These are phyloP conservation scores for Lanmaoa pseudosensibilis DNA, from an alignment of 768 basidiomycete genomes.

Conservation along the genomic window DNA sequence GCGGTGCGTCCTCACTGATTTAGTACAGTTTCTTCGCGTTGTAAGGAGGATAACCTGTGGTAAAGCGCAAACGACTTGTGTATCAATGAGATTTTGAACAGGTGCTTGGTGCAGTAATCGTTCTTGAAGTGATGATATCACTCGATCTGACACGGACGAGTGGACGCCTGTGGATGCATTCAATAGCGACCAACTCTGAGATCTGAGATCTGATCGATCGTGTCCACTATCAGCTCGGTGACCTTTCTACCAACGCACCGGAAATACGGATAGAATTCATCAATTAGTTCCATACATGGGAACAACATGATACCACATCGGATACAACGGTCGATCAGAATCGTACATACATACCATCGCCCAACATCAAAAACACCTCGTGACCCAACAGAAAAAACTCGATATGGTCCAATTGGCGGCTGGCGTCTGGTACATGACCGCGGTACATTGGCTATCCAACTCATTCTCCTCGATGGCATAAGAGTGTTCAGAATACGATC, in stretches of 20 bases:
- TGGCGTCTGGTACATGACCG: neutral
- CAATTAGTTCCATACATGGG: neutral
- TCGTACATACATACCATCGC: conserved; percentile 5
- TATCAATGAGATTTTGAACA: neutral
- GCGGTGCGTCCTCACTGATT: neutral
- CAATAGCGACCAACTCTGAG: neutral
- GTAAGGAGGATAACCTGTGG: neutral
- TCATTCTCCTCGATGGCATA: neutral
- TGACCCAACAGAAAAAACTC: conserved; percentile 1
- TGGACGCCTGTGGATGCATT: neutral
- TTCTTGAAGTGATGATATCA: conserved; percentile 7
- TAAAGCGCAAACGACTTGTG: neutral
- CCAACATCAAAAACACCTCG: neutral
- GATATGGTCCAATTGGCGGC: conserved; percentile 3
- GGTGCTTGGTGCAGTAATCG: neutral
- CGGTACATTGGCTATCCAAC: neutral
- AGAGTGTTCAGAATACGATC: neutral
- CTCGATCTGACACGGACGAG: neutral
- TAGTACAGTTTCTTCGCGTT: neutral
- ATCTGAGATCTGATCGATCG: neutral
- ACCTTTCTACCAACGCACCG: neutral
- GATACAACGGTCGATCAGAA: conserved; percentile 6
- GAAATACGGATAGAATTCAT: neutral
- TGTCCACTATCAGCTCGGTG: neutral
- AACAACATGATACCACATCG: neutral